Percentiles rank a stretch among this genome's conserved stretches.
phyloP scores from a whole-genome alignment of 176 grass and related monocot species.

The Miscanthus lutarioriparius region DNA sequence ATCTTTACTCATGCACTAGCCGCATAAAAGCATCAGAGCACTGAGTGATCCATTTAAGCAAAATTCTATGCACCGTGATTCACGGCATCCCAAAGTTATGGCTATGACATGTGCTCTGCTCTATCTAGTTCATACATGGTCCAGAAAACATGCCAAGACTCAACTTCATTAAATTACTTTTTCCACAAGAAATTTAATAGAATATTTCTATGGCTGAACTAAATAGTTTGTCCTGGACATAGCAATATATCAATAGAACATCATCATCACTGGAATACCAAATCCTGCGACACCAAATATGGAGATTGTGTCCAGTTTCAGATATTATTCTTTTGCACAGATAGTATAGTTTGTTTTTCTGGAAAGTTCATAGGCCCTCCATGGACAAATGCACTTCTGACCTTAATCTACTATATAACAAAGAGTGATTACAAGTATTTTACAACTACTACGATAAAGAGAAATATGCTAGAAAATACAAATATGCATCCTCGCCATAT shows the following conservation, averaged over 20 bases:
- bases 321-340: background rate
- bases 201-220: background rate
- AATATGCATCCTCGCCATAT: background rate
- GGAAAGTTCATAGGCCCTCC: background rate
- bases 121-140: background rate
- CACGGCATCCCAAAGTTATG: background rate
- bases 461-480: background rate
- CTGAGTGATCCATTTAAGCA: background rate
- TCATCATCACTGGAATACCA: background rate
- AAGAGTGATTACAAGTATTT: background rate
- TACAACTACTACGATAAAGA: background rate
- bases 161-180: background rate
- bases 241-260: background rate
- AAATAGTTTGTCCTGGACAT: background rate
- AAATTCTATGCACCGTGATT: background rate
- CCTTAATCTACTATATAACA: background rate
- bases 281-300: background rate
- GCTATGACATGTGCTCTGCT: constrained; percentile 1
- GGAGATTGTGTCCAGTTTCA: background rate
- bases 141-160: background rate
- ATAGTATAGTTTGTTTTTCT: background rate
- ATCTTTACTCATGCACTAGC: background rate
- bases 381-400: background rate
- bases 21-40: background rate
- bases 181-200: background rate